phyloP scores from a whole-genome alignment of 1,284 basidiomycete genomes.

The Sphaerobolus stellatus region DNA sequence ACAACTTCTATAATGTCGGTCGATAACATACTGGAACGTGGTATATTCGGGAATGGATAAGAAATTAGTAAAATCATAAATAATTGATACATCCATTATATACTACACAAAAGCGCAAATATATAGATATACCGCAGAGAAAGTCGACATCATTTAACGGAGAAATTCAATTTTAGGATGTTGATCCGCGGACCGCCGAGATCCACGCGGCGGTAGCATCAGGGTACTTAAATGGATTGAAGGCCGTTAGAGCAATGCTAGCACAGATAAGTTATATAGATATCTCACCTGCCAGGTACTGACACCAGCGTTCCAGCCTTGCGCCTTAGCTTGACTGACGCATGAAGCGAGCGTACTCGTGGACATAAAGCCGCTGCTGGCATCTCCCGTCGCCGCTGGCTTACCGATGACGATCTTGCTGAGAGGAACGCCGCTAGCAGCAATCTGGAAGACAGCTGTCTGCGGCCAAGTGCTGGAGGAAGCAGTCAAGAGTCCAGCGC shows the following conservation, averaged over 20 bases:
- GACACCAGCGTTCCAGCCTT: slow-evolving; percentile 58
- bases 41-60: too few relatives aligned
- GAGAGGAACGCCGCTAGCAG: slow-evolving; percentile 50
- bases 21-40: too few relatives aligned
- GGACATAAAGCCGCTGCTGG: slow-evolving; percentile 57
- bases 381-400: slow-evolving; percentile 51
- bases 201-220: slow-evolving; percentile 29
- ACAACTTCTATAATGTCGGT: too few relatives aligned
- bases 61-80: too few relatives aligned
- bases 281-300: slow-evolving; percentile 48
- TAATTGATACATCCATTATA: too few relatives aligned
- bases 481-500: slow-evolving; percentile 49
- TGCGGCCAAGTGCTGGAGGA: slow-evolving; percentile 53
- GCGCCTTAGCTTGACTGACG: slow-evolving; percentile 49
- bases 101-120: too few relatives aligned
- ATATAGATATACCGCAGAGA: too few relatives aligned
- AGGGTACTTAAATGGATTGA: slow-evolving; percentile 18
- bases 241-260: neutral
- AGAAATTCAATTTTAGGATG: too few relatives aligned
- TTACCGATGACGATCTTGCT: slow-evolving; percentile 62
- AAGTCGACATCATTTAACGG: too few relatives aligned
- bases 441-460: slow-evolving; percentile 60
- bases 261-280: neutral
- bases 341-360: slow-evolving; percentile 54
- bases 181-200: slow-evolving; percentile 18